Base-by-base conservation (phyloP, 2,329 filamentous ascomycete genomes). In the Alternaria dauci region DNA sequence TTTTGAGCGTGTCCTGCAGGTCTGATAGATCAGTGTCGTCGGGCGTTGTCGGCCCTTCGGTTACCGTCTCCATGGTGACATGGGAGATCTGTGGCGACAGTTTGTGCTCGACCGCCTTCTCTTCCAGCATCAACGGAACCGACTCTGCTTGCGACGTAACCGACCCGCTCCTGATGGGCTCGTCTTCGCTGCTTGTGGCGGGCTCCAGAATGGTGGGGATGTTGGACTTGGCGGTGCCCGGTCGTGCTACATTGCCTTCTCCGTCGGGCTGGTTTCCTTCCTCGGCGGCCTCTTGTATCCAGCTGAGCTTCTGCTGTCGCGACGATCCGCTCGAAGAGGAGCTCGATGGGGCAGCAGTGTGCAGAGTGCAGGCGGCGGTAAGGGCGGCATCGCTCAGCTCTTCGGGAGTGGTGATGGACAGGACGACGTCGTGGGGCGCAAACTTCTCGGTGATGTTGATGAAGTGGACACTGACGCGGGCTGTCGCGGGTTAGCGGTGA, bases 261-360 rank as follows among this genome's bases (percentile, higher is more conserved):
- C 41, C 63, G 8, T 56, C 67, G 7, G 58, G 60, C 52, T 71
- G 87, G 82, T 65, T 86, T 38, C 60, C 59, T 80, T 96, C 93
- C 74, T 96, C 93, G 55, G 90, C 91, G 80, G 95, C 92, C 80
- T 98, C 95, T n/a, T 91, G 89, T 76, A 98, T 97, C 80, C 96
- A 94, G 81, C 94, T 90, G 70, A 98, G 82, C 67, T 92, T 89
- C 71, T 90, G 87, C 73, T 89, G 86, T 60, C 91, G 88, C 66
- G 93, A 83, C 65, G 93, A 83, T 75, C 91, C 93, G 50, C 88
- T 91, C 5, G 92, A 94, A 11, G 94, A 96, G 26, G 91, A 93
- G 67, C 89, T 92, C 20, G 94, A 96, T 39, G 90, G 91, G 12
- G 92, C 92, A 8, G 93, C 92, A 39, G 94, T 91, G 79, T 97